Base-by-base conservation (phyloP, 352 stramenopile species). In the Phytophthora crassamura region DNA sequence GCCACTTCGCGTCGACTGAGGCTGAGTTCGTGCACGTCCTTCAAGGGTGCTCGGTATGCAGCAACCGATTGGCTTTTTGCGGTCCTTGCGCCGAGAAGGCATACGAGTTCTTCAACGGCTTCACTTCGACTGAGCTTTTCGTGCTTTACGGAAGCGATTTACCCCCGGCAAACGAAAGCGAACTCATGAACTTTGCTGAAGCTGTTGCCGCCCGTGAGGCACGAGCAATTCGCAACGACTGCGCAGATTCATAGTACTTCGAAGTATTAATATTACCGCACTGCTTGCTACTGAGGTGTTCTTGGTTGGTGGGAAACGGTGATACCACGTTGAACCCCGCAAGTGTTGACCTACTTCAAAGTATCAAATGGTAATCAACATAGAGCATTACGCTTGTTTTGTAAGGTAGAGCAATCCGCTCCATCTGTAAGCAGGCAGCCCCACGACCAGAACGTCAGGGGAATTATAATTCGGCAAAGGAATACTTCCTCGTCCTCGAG, bases 81-180 rank as follows among this genome's bases (percentile, higher is more conserved):
- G 10, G 47, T 14, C 36, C 64, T 3, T 93, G 84, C 59, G 63
- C 74, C 3, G 61, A 67, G 18, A 80, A 77, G 20, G 72, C 82
- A 15, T 76, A 69, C 65, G 84, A 90, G 56, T 93, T 87, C 69
- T 91, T 91, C 46, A 73, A 64, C 5, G 78, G 78, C 5, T 87
- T 85, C 65, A 76, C 82, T 7, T 63, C 61, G 11, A 7, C 69
- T 0, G 84, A 93, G 64, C 68, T 93, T 34, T 67, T 82, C 25
- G 58, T 67, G 16, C 62, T 89, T 20, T 93, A 93, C 56, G 71
- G 80, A 1, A 75, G 51, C 2, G 80, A 89, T 10, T 67, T 92
- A 20, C 81, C 84, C 3, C 62, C 78, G 5, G 82, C 80, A 2
- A 77, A 92, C 43, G 61, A 64, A 34, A 69, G 76, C 34, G 67